Evolutionary conservation across 495 filamentous ascomycete genomes (phyloP).

Genomic region (Podospora comata): DNA sequence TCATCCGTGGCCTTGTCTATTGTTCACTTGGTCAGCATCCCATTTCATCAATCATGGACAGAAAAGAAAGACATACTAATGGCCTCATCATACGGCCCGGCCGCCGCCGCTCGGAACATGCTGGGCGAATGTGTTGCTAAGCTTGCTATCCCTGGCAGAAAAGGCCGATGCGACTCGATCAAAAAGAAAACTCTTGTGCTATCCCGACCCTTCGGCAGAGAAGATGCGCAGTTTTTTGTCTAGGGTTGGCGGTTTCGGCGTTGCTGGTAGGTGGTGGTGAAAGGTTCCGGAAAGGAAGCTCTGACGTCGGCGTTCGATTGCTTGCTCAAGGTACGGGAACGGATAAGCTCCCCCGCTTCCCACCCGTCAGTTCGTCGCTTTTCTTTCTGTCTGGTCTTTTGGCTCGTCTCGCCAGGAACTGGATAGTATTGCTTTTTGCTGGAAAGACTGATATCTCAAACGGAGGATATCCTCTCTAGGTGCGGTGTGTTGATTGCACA

Average conservation of each 20-base stretch:
- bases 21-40: constrained; percentile 12
- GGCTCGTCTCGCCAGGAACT: not conserved
- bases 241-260: not conserved
- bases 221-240: not conserved
- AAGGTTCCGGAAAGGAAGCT: not conserved
- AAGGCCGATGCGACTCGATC: not conserved
- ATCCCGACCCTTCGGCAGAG: not conserved
- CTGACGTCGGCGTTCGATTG: constrained; percentile 7
- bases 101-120: constrained; percentile 53
- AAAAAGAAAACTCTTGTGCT: not conserved
- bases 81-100: constrained; percentile 50
- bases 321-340: not conserved
- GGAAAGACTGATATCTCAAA: not conserved
- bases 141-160: not conserved
- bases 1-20: constrained; percentile 97
- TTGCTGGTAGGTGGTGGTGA: not conserved
- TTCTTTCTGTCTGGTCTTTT: not conserved
- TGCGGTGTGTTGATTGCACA: not conserved
- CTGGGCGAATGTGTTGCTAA: constrained; percentile 19
- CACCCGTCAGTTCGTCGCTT: not conserved
- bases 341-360: not conserved
- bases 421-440: not conserved
- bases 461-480: not conserved
- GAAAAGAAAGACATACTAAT: constrained; percentile 41
- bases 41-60: not conserved